Conservation (phyloP, 2,329 filamentous ascomycete genomes). For the Nemania sp. region DNA sequence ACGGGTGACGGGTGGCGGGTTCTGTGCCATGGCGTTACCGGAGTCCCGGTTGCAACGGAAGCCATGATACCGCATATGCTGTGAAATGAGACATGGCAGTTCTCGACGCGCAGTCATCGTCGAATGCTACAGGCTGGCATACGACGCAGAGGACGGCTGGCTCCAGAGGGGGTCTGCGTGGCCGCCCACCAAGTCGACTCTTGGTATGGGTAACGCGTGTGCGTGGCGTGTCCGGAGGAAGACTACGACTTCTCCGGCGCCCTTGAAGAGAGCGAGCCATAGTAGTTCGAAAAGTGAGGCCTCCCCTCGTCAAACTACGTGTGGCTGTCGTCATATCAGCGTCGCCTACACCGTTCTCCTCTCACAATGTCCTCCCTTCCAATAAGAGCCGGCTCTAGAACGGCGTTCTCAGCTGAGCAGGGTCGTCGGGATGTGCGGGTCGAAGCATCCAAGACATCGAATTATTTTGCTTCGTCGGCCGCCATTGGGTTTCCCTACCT, state of each 20-base stretch:
- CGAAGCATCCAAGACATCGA: not conserved
- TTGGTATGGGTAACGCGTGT: not conserved
- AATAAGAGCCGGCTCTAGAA: slow-evolving; percentile 24
- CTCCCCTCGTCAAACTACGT: slow-evolving; percentile 26
- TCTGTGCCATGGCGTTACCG: not conserved
- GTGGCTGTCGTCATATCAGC: slow-evolving; percentile 25
- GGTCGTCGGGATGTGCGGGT: slow-evolving; percentile 15
- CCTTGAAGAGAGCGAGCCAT: not conserved
- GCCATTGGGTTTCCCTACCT: not conserved
- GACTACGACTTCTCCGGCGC: not conserved
- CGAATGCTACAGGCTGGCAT: not conserved
- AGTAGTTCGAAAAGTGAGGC: slow-evolving; percentile 14
- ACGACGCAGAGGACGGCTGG: not conserved
- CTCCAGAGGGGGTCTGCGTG: not conserved
- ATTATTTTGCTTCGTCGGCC: not conserved
- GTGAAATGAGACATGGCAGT: not conserved
- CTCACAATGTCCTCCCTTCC: slow-evolving; percentile 11
- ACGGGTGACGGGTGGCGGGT: not conserved
- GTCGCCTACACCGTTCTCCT: slow-evolving; percentile 29
- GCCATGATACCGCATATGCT: slow-evolving; percentile 2
- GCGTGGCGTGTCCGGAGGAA: slow-evolving; percentile 1
- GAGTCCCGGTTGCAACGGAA: not conserved
- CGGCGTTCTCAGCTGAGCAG: slow-evolving; percentile 29
- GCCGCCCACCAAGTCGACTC: not conserved
- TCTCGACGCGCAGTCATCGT: not conserved